These are phyloP conservation scores for Epichloe uncinata DNA, from an alignment of 2,329 filamentous ascomycete species.

Conservation along the genomic window DNA sequence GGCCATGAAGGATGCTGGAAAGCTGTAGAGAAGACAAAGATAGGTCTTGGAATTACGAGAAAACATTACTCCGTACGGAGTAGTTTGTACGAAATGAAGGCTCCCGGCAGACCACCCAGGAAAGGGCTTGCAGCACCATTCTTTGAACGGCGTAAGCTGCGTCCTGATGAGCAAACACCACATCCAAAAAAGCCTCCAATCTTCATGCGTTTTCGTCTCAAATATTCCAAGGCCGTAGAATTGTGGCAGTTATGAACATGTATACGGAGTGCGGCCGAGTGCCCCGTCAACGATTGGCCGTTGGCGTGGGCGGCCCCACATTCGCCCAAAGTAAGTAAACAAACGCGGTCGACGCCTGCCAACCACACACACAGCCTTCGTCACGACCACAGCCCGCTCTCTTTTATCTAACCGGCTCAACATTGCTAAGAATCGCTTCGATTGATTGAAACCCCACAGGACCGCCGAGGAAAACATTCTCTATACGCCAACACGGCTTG, in stretches of 20 bases:
- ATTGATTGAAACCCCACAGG: background rate
- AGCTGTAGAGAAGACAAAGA: conserved; percentile 23
- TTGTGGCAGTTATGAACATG: too few species aligned
- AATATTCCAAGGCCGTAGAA: too few species aligned
- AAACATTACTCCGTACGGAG: too few species aligned
- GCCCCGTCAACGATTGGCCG: background rate
- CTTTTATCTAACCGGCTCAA: background rate
- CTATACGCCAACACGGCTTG: background rate
- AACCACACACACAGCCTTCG: background rate
- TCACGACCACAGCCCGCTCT: background rate
- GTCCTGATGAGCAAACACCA: too few species aligned
- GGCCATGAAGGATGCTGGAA: conserved; percentile 43
- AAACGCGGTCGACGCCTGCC: conserved; percentile 14
- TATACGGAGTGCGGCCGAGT: too few species aligned
- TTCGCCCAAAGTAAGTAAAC: conserved; percentile 16
- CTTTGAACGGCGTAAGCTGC: too few species aligned
- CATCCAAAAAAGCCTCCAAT: too few species aligned
- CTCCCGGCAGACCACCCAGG: too few species aligned
- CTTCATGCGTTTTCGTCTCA: too few species aligned
- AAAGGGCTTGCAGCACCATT: too few species aligned
- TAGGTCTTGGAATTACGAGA: too few species aligned
- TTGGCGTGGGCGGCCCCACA: conserved; percentile 3
- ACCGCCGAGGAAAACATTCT: background rate
- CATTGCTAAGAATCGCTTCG: background rate
- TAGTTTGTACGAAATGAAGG: too few species aligned